Percentiles rank a stretch among this genome's conserved stretches.
phyloP scores from a whole-genome alignment of 2,329 filamentous ascomycete species.

The Xylariaceae sp. region DNA sequence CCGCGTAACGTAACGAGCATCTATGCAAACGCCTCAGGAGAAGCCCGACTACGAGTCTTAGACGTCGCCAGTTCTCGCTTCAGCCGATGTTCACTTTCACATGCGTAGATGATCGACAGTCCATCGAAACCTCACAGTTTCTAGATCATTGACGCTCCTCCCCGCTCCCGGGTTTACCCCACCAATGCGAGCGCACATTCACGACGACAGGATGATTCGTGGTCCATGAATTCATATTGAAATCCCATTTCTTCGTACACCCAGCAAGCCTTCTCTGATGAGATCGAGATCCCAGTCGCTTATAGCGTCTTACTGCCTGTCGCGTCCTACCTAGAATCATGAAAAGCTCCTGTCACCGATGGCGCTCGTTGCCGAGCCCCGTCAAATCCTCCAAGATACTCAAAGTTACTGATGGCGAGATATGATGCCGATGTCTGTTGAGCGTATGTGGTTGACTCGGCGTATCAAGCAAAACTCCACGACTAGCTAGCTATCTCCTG shows the following conservation, averaged over 20 bases:
- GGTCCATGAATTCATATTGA: not conserved
- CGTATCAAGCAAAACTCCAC: constrained; percentile 5
- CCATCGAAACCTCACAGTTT: not conserved
- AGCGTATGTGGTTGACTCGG: constrained; percentile 7
- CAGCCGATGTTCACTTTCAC: constrained; percentile 1
- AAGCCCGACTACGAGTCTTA: not conserved
- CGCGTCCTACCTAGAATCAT: constrained; percentile 4
- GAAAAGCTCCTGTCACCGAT: not conserved
- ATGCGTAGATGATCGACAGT: constrained; percentile 6
- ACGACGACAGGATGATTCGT: not conserved
- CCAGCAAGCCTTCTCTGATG: constrained; percentile 1
- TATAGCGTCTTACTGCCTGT: not conserved
- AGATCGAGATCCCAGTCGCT: constrained; percentile 1
- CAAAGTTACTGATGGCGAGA: constrained; percentile 8
- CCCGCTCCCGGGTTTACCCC: constrained; percentile 1
- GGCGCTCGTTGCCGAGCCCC: not conserved
- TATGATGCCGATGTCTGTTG: constrained; percentile 6
- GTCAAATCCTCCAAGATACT: not conserved
- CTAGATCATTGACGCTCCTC: not conserved
- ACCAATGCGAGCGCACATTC: constrained; percentile 9
- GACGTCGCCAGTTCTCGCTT: not conserved
- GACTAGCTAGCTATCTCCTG: constrained; percentile 7
- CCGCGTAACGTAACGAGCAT: constrained; percentile 4
- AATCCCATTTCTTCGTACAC: not conserved
- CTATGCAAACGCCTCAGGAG: not conserved